Evolutionary conservation across 352 stramenopile species (phyloP).

Genomic region (Thalassiosira allenii): DNA sequence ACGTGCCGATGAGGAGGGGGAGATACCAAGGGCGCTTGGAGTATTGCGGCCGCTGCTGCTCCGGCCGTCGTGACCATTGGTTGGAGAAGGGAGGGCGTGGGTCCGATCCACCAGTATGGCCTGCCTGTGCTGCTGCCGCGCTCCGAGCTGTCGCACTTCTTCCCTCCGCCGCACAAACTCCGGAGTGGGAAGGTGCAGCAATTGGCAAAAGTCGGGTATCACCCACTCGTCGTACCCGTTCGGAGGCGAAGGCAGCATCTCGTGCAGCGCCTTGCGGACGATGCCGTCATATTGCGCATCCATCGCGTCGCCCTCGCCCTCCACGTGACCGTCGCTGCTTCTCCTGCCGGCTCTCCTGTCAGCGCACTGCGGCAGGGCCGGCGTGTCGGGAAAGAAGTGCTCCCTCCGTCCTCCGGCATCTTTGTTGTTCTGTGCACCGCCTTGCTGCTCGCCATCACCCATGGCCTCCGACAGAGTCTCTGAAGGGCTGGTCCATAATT

Average conservation of each 20-base stretch:
- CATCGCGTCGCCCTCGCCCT: background rate
- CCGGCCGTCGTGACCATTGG: too few species aligned
- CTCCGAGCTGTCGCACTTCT: background rate
- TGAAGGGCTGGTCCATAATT: slow-evolving; percentile 6
- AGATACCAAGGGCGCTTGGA: too few species aligned
- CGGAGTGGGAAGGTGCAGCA: slow-evolving; percentile 39
- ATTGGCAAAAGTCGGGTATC: slow-evolving; percentile 45
- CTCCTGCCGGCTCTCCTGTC: too few species aligned
- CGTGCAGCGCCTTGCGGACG: slow-evolving; percentile 19
- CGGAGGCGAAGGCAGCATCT: slow-evolving; percentile 46
- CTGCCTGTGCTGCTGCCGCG: too few species aligned
- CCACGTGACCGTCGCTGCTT: too few species aligned
- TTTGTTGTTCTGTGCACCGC: background rate
- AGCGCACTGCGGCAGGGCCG: slow-evolving; percentile 22
- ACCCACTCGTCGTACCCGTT: slow-evolving; percentile 56
- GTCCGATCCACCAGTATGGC: slow-evolving; percentile 56
- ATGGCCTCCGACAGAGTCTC: background rate
- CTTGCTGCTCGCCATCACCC: background rate
- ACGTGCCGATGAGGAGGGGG: background rate
- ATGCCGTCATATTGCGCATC: background rate
- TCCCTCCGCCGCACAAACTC: slow-evolving; percentile 7
- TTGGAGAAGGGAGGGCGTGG: slow-evolving; percentile 13
- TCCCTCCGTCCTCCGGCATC: slow-evolving; percentile 19
- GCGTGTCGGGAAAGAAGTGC: slow-evolving; percentile 61
- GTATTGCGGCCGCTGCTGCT: too few species aligned